These are phyloP conservation scores for Neurospora sp. DNA, from an alignment of 495 filamentous ascomycete species.

Conservation along the genomic window DNA sequence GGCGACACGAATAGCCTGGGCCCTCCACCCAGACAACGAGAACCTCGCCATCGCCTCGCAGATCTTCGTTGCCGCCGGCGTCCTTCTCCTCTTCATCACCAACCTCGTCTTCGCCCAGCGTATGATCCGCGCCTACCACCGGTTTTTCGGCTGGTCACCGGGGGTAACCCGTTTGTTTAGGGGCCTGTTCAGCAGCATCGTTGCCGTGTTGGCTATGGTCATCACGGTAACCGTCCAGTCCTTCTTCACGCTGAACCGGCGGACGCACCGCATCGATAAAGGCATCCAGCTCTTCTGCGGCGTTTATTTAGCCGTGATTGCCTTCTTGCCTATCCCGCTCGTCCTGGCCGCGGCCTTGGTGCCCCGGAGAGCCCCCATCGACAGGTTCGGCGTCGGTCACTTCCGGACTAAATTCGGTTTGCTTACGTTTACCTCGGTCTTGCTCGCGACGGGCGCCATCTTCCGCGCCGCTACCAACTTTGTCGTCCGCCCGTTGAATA, in stretches of 20 bases:
- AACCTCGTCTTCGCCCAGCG: slow-evolving; percentile 76
- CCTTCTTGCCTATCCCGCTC: slow-evolving; percentile 65
- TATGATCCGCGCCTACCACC: slow-evolving; percentile 63
- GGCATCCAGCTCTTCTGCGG: slow-evolving; percentile 56
- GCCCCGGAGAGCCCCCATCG: slow-evolving; percentile 40
- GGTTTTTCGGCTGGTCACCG: slow-evolving; percentile 56
- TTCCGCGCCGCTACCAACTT: slow-evolving; percentile 55
- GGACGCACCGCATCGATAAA: slow-evolving; percentile 40
- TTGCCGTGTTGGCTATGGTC: slow-evolving; percentile 54
- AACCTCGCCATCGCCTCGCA: slow-evolving; percentile 57
- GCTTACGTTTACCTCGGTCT: slow-evolving; percentile 38
- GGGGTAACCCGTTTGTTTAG: slow-evolving; percentile 40
- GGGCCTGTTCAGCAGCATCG: slow-evolving; percentile 50
- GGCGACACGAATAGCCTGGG: slow-evolving; percentile 53
- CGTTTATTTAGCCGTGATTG: slow-evolving; percentile 58
- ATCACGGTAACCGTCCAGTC: slow-evolving; percentile 55
- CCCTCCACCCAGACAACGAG: slow-evolving; percentile 34
- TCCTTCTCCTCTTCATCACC: slow-evolving; percentile 67
- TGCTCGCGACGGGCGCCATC: slow-evolving; percentile 60
- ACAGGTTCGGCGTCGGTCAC: slow-evolving; percentile 63
- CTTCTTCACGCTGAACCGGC: slow-evolving; percentile 52
- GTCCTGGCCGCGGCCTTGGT: slow-evolving; percentile 39
- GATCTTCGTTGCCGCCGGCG: slow-evolving; percentile 67
- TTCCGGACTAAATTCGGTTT: slow-evolving; percentile 57
- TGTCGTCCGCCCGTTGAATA: slow-evolving; percentile 36